Base-by-base conservation (phyloP, 148 eudicot species). In the Chenopodium album region DNA sequence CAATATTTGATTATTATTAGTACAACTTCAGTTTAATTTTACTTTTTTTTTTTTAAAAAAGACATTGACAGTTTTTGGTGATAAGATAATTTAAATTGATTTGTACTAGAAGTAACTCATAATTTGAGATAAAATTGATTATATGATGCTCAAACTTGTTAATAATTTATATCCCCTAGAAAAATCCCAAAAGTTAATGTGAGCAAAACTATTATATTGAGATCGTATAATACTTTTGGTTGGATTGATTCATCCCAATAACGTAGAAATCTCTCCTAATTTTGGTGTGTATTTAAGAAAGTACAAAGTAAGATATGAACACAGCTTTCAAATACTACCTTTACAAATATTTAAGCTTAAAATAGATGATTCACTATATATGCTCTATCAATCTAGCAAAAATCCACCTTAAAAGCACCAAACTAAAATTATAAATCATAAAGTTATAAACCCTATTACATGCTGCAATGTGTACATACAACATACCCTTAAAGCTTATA, bases 341-440 rank as follows among this genome's bases (percentile, higher is more conserved):
- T 72, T 72, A 44, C 75, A 44, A 44, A 44, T 6, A 44, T 37
- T 41, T 7, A 44, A 72, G n/a, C 14, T 10, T 44, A 34, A 72
- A 72, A 44, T 29, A 67, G 37, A 14, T 28, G 4, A 3, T 28
- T 29, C 11, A 67, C 7, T 56, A 14, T 4, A 14, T 11, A 67
- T 28, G 71, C 71, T 67, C 5, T 12, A 56, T 16, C 17, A 29
- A 26, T 67, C 28, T 20, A 72, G 75, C 75, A 72, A 54, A 19
- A 3, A 72, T 72, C 29, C 75, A 72, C 46, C 75, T 72, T 72
- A 44, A 44, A 72, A 72, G 75, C 75, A 72, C 29, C n/a, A 20
- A 22, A 41, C 44, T 41, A 41, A 41, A 41, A 41, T 41, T 41
- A 6, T 41, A 20, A 19, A 22, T 20, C 75, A 11, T 44, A 72